Conservation (phyloP, 2,329 filamentous ascomycete species). For the Neonectria magnoliae region DNA sequence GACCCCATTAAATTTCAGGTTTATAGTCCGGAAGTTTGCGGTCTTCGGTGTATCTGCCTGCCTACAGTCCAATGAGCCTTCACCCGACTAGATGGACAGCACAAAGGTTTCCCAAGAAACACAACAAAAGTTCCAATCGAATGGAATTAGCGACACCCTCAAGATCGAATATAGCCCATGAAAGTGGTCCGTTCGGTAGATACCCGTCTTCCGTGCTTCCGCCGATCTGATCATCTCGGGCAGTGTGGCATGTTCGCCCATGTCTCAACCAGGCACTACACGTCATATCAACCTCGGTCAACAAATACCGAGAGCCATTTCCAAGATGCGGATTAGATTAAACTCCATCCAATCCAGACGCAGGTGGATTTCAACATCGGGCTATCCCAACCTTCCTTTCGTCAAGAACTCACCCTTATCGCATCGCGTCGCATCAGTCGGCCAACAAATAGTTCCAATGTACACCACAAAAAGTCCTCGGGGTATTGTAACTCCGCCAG, state of each 20-base stretch:
- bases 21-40: not conserved
- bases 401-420: not conserved
- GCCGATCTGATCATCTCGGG: conserved; percentile 13
- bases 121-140: not conserved
- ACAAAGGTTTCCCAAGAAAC: not conserved
- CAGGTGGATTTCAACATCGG: not conserved
- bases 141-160: not conserved
- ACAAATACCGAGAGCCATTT: not conserved
- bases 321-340: not conserved
- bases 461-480: not conserved
- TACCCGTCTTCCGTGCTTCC: not conserved
- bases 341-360: not conserved
- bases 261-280: not conserved
- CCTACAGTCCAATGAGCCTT: too few species aligned
- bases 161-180: conserved; percentile 1
- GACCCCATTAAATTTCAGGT: too few species aligned
- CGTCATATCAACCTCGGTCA: conserved; percentile 5
- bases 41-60: too few species aligned
- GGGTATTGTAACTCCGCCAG: conserved; percentile 8
- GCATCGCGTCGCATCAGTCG: not conserved
- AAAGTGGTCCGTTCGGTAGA: conserved; percentile 8
- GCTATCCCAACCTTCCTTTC: not conserved
- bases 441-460: not conserved
- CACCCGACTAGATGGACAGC: too few species aligned
- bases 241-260: not conserved